phyloP scores from a whole-genome alignment of 1,284 basidiomycete genomes.

The Cryptococcus hybrid region DNA sequence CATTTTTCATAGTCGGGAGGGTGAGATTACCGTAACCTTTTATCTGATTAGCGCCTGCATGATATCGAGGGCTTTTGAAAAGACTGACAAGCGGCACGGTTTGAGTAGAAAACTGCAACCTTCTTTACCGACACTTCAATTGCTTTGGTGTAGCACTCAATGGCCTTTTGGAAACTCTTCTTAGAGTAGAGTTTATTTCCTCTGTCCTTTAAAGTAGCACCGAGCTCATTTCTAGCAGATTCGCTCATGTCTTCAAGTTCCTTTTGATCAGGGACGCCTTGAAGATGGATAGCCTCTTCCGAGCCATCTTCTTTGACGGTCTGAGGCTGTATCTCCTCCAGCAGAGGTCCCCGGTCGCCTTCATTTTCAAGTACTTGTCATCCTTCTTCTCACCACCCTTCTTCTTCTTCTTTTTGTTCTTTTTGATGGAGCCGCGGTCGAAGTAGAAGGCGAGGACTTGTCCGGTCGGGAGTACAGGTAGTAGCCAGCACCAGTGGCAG shows the following conservation, averaged over 20 bases:
- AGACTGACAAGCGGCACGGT: conserved; percentile 86
- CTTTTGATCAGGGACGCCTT: conserved; percentile 36
- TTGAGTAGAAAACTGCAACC: conserved; percentile 94
- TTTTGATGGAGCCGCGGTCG: conserved; percentile 38
- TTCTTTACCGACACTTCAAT: conserved; percentile 80
- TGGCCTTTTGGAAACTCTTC: conserved; percentile 73
- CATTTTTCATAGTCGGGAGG: conserved; percentile 77
- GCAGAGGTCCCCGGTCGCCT: conserved; percentile 63
- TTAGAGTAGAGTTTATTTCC: conserved; percentile 88
- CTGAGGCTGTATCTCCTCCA: conserved; percentile 62
- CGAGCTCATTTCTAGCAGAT: conserved; percentile 62
- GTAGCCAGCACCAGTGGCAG: conserved; percentile 73
- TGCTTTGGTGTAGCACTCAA: conserved; percentile 85
- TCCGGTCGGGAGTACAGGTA: conserved; percentile 53
- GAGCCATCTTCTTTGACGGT: conserved; percentile 36
- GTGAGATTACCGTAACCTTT: conserved; percentile 83
- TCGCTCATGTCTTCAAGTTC: conserved; percentile 35
- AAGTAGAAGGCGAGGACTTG: conserved; percentile 10
- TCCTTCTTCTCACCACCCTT: conserved; percentile 48
- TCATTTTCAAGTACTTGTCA: conserved; percentile 41
- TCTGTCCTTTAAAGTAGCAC: conserved; percentile 77
- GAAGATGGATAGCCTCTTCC: background rate
- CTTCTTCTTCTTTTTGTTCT: conserved; percentile 59
- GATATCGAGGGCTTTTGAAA: too few species aligned
- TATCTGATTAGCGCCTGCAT: conserved; percentile 35